phyloP scores from a whole-genome alignment of 257 asterid genomes.

The Ilex aquifolium region DNA sequence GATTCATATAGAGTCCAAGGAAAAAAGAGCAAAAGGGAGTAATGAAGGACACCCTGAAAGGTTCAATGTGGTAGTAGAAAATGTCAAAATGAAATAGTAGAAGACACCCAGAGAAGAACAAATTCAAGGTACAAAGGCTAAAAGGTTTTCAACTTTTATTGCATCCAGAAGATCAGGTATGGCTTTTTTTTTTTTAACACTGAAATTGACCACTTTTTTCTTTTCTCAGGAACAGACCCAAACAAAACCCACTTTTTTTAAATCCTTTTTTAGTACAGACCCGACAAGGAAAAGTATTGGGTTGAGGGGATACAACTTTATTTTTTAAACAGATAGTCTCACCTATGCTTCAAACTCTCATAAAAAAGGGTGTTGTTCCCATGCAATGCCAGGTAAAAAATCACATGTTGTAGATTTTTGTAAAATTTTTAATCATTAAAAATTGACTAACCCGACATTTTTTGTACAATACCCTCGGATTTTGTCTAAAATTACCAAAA shows the following conservation, averaged over 20 bases:
- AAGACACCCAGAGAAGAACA: slow-evolving; percentile 20
- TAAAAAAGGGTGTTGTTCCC: slow-evolving; percentile 28
- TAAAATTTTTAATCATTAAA: too few relatives aligned
- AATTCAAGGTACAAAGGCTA: slow-evolving; percentile 53
- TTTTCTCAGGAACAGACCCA: slow-evolving; percentile 7
- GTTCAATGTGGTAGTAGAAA: too few relatives aligned
- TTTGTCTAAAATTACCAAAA: slow-evolving; percentile 1
- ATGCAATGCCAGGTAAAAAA: slow-evolving; percentile 34
- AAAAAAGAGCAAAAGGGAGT: too few relatives aligned
- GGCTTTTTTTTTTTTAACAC: slow-evolving; percentile 2
- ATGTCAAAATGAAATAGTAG: too few relatives aligned
- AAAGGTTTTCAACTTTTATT: slow-evolving; percentile 29
- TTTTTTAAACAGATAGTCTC: too few relatives aligned
- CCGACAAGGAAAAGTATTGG: slow-evolving; percentile 26
- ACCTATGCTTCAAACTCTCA: slow-evolving; percentile 36
- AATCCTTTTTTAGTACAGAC: slow-evolving; percentile 16
- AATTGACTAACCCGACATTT: neutral
- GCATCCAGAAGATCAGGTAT: slow-evolving; percentile 27
- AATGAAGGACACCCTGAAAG: too few relatives aligned
- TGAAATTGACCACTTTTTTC: neutral
- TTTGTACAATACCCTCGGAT: slow-evolving; percentile 1
- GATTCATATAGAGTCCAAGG: too few relatives aligned
- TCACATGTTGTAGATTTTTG: slow-evolving; percentile 8
- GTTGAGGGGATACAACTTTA: slow-evolving; percentile 11
- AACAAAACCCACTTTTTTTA: slow-evolving; percentile 15